Base-by-base conservation (phyloP, 306 rosid genomes). In the Prunus mira region DNA sequence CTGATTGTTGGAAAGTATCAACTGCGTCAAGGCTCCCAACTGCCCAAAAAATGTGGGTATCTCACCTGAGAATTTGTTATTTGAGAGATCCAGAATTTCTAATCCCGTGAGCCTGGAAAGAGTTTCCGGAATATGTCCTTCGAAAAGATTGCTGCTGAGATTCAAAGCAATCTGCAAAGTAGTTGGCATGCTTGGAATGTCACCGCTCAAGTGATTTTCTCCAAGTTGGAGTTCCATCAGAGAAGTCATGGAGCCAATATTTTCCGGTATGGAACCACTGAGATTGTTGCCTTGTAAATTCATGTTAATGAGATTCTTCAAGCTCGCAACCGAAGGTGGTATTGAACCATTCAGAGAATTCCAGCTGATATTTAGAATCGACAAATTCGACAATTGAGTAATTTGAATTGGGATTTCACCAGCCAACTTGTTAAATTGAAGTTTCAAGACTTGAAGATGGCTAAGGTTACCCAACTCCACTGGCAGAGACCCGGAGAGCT, bases 51-150 rank as follows among this genome's bases (percentile, higher is more conserved):
- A 65, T 0, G 2, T 0, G 6, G 97, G 97, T 51, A 95, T 79
- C 32, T 3, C 0, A 24, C 97, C 99, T 13, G 86, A n/a, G n/a
- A n/a, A n/a, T n/a, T n/a, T n/a, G n/a, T n/a, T n/a, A n/a, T n/a
- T n/a, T n/a, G n/a, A n/a, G 70, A 95, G 96, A 77, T 95, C 99
- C 91, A 89, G 74, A 30, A 95, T 69, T 88, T 88, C 96, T 4
- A 92, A 81, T 64, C 0, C 63, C 34, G 0, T 0, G 66, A 94
- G 87, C 0, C 0, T 7, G 22, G 18, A 3, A 7, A 95, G 86
- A 64, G 41, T 66, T 2, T 0, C 2, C 0, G 92, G 93, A 76
- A 95, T 92, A 15, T 22, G n/a, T 49, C 93, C 97, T n/a, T 12
- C 46, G 43, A 95, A 89, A 64, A 0, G 83, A 80, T 92, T 95